phyloP scores from a whole-genome alignment of 2,329 filamentous ascomycete genomes.

The Penicillium sp. region DNA sequence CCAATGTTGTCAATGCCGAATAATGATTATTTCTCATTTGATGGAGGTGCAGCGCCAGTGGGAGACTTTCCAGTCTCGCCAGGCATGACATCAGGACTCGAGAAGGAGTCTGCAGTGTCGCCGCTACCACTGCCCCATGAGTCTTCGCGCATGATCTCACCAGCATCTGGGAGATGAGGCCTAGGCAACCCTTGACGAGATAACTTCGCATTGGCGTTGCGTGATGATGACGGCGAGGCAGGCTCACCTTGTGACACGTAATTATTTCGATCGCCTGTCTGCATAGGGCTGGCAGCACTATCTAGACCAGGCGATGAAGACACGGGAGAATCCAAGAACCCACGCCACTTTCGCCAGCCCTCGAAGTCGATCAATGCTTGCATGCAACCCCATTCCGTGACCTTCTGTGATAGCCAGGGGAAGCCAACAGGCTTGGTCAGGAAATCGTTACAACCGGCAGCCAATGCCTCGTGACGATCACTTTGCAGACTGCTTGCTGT shows the following conservation, averaged over 20 bases:
- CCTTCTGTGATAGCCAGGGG: conserved; percentile 94
- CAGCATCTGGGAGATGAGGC: conserved; percentile 15
- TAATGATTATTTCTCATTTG: conserved; percentile 4
- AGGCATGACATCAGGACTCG: conserved; percentile 18
- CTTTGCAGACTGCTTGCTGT: conserved; percentile 94
- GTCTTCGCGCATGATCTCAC: conserved; percentile 28
- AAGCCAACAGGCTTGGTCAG: conserved; percentile 98
- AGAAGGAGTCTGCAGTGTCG: conserved; percentile 32
- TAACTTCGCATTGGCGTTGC: conserved; percentile 19
- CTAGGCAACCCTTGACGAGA: conserved; percentile 7
- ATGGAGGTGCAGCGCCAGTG: background rate
- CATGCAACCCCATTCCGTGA: conserved; percentile 99
- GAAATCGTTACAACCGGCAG: conserved; percentile 97
- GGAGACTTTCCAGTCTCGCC: conserved; percentile 1
- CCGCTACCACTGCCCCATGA: conserved; percentile 37
- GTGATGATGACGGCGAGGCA: conserved; percentile 22
- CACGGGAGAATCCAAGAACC: conserved; percentile 58
- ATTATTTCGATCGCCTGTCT: conserved; percentile 22
- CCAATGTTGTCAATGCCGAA: background rate
- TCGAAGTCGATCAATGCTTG: conserved; percentile 98
- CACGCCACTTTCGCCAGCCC: conserved; percentile 97
- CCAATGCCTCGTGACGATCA: conserved; percentile 91
- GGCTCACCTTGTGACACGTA: conserved; percentile 7
- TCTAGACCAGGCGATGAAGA: conserved; percentile 25
- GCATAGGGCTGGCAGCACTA: conserved; percentile 34